Percentiles rank a stretch among this genome's conserved stretches.
Conservation (phyloP, 305 asterid genomes). For the Fraxinus platypoda region DNA sequence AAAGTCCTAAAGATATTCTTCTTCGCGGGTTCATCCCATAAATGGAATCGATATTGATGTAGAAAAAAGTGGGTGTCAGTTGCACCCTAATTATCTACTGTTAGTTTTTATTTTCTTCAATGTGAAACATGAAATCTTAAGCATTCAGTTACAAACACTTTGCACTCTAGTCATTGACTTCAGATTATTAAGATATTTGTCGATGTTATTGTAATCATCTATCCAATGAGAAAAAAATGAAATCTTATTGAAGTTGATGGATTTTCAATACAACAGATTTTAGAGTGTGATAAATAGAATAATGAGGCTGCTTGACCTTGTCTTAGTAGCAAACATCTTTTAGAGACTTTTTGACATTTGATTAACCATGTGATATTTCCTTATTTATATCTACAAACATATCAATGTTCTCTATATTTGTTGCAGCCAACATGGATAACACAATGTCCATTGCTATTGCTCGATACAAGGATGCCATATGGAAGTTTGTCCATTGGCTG, state of each 20-base stretch:
- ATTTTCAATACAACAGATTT: not conserved
- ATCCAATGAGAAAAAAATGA: not conserved
- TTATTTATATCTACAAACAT: slow-evolving; percentile 1
- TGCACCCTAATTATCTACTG: not conserved
- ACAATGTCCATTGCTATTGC: slow-evolving; percentile 89
- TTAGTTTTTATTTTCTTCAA: not conserved
- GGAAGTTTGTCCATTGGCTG: slow-evolving; percentile 95
- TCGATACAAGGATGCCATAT: slow-evolving; percentile 91
- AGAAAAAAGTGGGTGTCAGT: not conserved
- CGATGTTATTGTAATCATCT: not conserved
- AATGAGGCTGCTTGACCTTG: not conserved
- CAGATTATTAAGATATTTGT: not conserved
- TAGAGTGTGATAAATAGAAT: not conserved
- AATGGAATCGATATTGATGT: not conserved
- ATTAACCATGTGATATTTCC: slow-evolving; percentile 13
- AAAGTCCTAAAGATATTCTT: not conserved
- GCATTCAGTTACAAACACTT: not conserved
- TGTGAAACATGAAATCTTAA: not conserved
- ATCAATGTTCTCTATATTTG: slow-evolving; percentile 15
- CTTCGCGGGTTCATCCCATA: not conserved
- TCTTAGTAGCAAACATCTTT: not conserved
- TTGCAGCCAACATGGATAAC: slow-evolving; percentile 93
- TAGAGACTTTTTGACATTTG: not conserved
- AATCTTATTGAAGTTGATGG: not conserved
- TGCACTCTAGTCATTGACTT: not conserved